Evolutionary conservation across 306 rosid species (phyloP), one percentile per base, ranked within the genome.

Genomic region (Castanospermum australe): DNA sequence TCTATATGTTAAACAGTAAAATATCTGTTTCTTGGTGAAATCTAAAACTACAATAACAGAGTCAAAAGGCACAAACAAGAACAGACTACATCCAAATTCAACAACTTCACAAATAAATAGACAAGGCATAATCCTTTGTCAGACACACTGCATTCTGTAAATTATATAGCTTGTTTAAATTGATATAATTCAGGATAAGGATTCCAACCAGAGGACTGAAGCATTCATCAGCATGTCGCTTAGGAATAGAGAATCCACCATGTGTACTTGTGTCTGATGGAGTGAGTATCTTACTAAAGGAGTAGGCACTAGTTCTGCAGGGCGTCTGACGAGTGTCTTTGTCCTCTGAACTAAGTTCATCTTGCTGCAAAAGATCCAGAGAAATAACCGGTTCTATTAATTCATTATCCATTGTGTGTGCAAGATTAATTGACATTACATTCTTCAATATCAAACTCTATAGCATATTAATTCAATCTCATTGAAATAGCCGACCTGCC

Each of bases 191-290:
- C 70, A 66, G 52, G 68, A 73, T 18, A 39, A 81, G 69, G 76
- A 84, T 17, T 84, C 92, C 54, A 76, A 92, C 97, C 93, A 92
- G 89, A 30, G 79, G 87, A 3, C 84, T 93, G 74, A 92, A 80
- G 82, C 89, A 90, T 56, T 78, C 89, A 30, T 75, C 83, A 14
- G 97, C 97, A 21, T 80, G 72, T 63, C 82, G 65, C 77, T 77
- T 92, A 12, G 88, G 97, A 50, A 92, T 81, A 36, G 97, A 90
- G 48, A 88, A 84, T 84, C 94, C 97, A 78, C 97, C 94, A 25
- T 90, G 97, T 1, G 90, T 81, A 71, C 93, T 88, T 36, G 90
- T 86, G 79, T 91, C 97, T 33, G 97, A 91, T 45, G 86, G 83
- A 77, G 97, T 91, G 22, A 91, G 97, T 18, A 14, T 71, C 86